A percentile compares a stretch with the other conserved stretches of the same genome.
Evolutionary conservation across 495 filamentous ascomycete genomes (phyloP).

Genomic region (Pseudoneurospora amorphoporcata): DNA sequence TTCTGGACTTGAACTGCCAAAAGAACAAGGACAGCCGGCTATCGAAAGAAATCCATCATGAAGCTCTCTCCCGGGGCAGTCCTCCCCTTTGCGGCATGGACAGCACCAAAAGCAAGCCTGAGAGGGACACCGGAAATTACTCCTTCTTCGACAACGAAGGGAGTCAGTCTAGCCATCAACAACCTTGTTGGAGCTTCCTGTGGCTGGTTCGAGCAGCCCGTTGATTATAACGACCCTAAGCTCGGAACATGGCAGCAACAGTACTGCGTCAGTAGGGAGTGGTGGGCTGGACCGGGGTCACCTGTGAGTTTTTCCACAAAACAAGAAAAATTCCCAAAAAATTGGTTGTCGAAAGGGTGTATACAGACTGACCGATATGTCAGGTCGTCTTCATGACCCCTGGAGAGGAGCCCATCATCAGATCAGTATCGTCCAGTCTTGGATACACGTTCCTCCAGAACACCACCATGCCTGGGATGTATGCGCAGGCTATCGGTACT

Average conservation of each 20-base stretch:
- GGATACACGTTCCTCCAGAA: conserved; percentile 39
- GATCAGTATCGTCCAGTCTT: conserved; percentile 20
- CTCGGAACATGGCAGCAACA: conserved; percentile 14
- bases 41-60: conserved; percentile 1
- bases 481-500: conserved; percentile 44
- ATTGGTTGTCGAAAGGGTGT: not conserved
- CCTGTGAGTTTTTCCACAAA: conserved; percentile 3
- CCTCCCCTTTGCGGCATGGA: conserved; percentile 11
- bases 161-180: conserved; percentile 1
- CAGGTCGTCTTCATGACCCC: conserved; percentile 48
- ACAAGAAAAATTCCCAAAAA: too few species aligned
- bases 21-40: not conserved
- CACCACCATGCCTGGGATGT: conserved; percentile 37
- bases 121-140: conserved; percentile 2
- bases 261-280: conserved; percentile 15
- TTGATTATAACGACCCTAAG: conserved; percentile 13
- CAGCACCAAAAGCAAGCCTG: conserved; percentile 7
- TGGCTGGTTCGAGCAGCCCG: conserved; percentile 15
- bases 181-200: conserved; percentile 5
- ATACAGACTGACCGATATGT: not conserved
- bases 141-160: not conserved
- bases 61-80: conserved; percentile 8
- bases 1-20: not conserved
- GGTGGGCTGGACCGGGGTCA: conserved; percentile 13
- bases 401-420: conserved; percentile 40